A percentile compares a stretch with the other conserved stretches of the same genome.
These are phyloP conservation scores for Ottelia alismoides DNA, from an alignment of 106 monocot genomes.

Conservation along the genomic window DNA sequence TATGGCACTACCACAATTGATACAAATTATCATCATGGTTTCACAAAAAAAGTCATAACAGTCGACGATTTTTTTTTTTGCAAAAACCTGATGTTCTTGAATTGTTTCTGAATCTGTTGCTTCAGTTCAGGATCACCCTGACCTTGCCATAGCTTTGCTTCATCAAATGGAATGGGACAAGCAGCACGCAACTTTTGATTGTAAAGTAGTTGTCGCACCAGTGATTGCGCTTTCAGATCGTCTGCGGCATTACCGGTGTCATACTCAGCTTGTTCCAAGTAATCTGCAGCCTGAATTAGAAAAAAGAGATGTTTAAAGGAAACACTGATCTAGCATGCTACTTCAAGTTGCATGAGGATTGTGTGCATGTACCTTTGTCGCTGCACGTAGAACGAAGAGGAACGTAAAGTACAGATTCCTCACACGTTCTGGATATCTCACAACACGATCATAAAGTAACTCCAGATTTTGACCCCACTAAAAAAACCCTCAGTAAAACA, in stretches of 20 bases:
- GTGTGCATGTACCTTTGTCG: slow-evolving; percentile 94
- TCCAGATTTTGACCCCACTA: slow-evolving; percentile 96
- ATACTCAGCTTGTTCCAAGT: slow-evolving; percentile 89
- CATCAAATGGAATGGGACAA: slow-evolving; percentile 90
- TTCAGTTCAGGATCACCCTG: slow-evolving; percentile 74
- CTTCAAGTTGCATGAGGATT: too few species aligned
- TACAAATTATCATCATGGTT: too few species aligned
- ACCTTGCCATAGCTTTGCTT: slow-evolving; percentile 96
- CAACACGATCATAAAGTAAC: slow-evolving; percentile 75
- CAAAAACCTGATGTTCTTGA: slow-evolving; percentile 87
- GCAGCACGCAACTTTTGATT: slow-evolving; percentile 65
- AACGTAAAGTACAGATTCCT: slow-evolving; percentile 87
- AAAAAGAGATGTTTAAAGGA: slow-evolving; percentile 1
- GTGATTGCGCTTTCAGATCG: slow-evolving; percentile 76
- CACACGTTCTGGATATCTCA: slow-evolving; percentile 77
- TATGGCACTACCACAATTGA: slow-evolving; percentile 71
- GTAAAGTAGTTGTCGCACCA: slow-evolving; percentile 70
- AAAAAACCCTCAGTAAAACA: too few species aligned
- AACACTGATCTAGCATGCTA: too few species aligned
- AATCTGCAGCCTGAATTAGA: slow-evolving; percentile 63
- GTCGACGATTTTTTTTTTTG: too few species aligned
- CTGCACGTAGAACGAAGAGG: slow-evolving; percentile 93
- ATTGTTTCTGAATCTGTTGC: slow-evolving; percentile 79
- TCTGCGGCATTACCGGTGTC: slow-evolving; percentile 60
- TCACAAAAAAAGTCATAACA: too few species aligned